These are phyloP conservation scores for Magnolia sinica DNA, from an alignment of 164 flowering plant genomes.

Conservation along the genomic window DNA sequence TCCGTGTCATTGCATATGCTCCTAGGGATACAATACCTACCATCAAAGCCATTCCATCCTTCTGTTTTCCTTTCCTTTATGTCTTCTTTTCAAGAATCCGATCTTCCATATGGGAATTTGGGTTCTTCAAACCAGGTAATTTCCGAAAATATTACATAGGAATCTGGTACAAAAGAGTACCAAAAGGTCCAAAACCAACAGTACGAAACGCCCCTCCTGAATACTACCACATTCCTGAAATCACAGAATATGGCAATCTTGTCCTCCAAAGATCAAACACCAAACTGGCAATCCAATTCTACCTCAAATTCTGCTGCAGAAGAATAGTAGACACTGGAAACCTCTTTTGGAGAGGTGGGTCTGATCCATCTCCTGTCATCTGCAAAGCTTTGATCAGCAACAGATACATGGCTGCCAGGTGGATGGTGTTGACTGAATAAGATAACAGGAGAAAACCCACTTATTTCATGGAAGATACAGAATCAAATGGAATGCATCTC, in stretches of 20 bases:
- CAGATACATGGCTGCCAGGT: conserved; percentile 16
- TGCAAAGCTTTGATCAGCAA: conserved; percentile 20
- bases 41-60: background rate
- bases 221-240: conserved; percentile 3
- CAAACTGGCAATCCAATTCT: conserved; percentile 16
- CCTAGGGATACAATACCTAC: too few species aligned
- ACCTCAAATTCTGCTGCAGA: conserved; percentile 4
- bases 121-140: conserved; percentile 18
- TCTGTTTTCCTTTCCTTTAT: background rate
- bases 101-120: background rate
- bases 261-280: conserved; percentile 7
- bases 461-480: conserved; percentile 13
- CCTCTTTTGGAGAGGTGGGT: conserved; percentile 21
- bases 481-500: conserved; percentile 6
- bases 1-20: too few species aligned
- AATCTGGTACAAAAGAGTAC: conserved; percentile 13
- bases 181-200: conserved; percentile 8
- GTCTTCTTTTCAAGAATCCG: background rate
- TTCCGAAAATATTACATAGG: conserved; percentile 13
- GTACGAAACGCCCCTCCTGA: conserved; percentile 12
- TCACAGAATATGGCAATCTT: conserved; percentile 20
- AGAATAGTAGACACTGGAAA: conserved; percentile 23
- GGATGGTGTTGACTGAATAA: conserved; percentile 12
- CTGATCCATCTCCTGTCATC: conserved; percentile 4
- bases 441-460: conserved; percentile 1